Base-by-base conservation (phyloP, 345 rosid genomes). In the Orychophragmus violaceus region DNA sequence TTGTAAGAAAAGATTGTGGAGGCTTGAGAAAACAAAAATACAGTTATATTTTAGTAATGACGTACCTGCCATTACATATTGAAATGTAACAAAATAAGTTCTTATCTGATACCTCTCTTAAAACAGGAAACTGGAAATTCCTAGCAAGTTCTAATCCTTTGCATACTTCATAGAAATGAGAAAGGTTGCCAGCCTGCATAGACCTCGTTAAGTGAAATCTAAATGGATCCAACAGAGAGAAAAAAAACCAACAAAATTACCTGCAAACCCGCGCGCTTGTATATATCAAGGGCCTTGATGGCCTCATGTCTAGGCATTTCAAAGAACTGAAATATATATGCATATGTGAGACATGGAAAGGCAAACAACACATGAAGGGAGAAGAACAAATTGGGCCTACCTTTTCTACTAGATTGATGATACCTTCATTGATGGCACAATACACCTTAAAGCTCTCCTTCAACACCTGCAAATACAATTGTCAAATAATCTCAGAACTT, bases 381-480 rank as follows among this genome's bases (percentile, higher is more conserved):
- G 16, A 50, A 56, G 55, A 54, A 49, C 60, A 57, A n/a, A 62
- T 0, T 33, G 49, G 45, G 45, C 44, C 19, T 68, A 84, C 97
- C 92, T 90, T 90, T 68, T 90, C 97, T 49, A 90, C 87, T 61
- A 90, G 89, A 78, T 90, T 90, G 78, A 90, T 90, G 46, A 90
- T 90, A 72, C 97, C 97, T 74, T 87, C 97, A 72, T 90, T 90
- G 67, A 90, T 78, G 64, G 95, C 85, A 62, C 97, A 90, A 51
- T 87, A 90, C 27, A 87, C 79, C 84, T 90, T 90, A 68, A 90
- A 90, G 70, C 95, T 90, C 84, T 90, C 97, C 60, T 90, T 90
- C 78, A 90, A 76, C 19, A 87, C 97, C 97, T 90, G 84, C 61
- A 81, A 61, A 75, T 61, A 55, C 32, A 64, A 63, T 9, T 27